Evolutionary conservation across 306 rosid genomes (phyloP).

Genomic region (Lathyrus aphaca): DNA sequence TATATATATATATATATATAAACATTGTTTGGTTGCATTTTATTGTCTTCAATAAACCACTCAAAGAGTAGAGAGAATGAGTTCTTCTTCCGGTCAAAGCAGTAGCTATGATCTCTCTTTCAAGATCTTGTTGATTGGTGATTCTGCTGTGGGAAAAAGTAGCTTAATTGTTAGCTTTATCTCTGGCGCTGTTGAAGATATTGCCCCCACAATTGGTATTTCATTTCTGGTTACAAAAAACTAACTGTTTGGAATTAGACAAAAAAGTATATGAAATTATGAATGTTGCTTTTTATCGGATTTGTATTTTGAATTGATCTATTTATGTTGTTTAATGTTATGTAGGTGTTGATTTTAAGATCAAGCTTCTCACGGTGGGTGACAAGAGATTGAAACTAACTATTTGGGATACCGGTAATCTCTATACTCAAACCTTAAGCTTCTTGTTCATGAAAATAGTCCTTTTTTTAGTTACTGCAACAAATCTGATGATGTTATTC

Average conservation of each 20-base stretch:
- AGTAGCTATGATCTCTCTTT: conserved; percentile 84
- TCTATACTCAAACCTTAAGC: conserved; percentile 1
- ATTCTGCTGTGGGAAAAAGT: conserved; percentile 95
- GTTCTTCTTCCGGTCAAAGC: conserved; percentile 83
- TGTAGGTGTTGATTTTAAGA: conserved; percentile 97
- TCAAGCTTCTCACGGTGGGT: conserved; percentile 77
- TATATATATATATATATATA: background rate
- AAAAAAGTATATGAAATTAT: no score
- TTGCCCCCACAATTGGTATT: conserved; percentile 88
- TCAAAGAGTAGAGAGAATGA: conserved; percentile 48
- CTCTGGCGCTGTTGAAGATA: conserved; percentile 59
- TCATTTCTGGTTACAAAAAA: conserved; percentile 7
- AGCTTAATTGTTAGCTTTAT: conserved; percentile 90
- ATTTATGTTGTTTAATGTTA: conserved; percentile 14
- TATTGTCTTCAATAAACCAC: conserved; percentile 40
- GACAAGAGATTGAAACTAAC: conserved; percentile 91
- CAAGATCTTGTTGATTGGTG: conserved; percentile 97
- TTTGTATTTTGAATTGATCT: conserved; percentile 12
- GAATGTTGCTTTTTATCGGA: background rate
- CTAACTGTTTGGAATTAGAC: background rate
- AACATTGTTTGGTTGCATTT: conserved; percentile 39
- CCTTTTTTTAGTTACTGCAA: no score
- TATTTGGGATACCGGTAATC: conserved; percentile 98
- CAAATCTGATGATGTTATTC: background rate
- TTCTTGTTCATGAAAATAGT: conserved; percentile 25